These are phyloP conservation scores for Debaryomyces udenii DNA, from an alignment of 1,139 yeast genomes.

Conservation along the genomic window DNA sequence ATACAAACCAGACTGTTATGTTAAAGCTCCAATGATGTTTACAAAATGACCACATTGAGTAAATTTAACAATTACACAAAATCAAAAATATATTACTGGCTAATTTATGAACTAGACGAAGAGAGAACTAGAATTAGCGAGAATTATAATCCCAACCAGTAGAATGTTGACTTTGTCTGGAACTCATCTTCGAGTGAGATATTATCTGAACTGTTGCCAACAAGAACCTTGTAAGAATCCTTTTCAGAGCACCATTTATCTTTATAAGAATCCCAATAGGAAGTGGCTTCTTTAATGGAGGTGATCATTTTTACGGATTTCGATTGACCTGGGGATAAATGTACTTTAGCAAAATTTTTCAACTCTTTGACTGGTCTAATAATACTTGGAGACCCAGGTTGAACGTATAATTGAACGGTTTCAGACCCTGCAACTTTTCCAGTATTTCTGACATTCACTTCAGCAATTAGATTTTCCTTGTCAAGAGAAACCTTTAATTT, in stretches of 20 bases:
- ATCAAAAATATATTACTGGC: not conserved
- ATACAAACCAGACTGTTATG: conserved; percentile 7
- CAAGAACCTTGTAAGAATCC: conserved; percentile 51
- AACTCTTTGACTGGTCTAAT: conserved; percentile 60
- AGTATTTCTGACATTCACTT: conserved; percentile 45
- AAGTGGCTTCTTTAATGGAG: conserved; percentile 52
- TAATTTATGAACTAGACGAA: not conserved
- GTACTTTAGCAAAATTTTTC: conserved; percentile 55
- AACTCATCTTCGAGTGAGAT: conserved; percentile 35
- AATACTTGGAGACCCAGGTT: conserved; percentile 40
- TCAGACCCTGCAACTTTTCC: conserved; percentile 48
- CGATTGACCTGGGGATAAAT: conserved; percentile 43
- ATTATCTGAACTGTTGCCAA: conserved; percentile 42
- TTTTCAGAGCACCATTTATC: conserved; percentile 54
- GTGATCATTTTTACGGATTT: conserved; percentile 37
- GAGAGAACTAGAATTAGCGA: not conserved
- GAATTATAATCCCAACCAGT: conserved; percentile 23
- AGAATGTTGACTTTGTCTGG: conserved; percentile 26
- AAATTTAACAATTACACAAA: conserved; percentile 11
- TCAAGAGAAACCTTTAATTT: conserved; percentile 17
- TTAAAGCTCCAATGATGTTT: conserved; percentile 17
- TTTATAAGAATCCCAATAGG: conserved; percentile 55
- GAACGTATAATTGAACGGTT: conserved; percentile 49
- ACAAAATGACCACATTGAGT: conserved; percentile 19
- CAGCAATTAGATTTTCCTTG: conserved; percentile 21